phyloP scores from a whole-genome alignment of 1,284 basidiomycete species.

The Ganoderma boninense region DNA sequence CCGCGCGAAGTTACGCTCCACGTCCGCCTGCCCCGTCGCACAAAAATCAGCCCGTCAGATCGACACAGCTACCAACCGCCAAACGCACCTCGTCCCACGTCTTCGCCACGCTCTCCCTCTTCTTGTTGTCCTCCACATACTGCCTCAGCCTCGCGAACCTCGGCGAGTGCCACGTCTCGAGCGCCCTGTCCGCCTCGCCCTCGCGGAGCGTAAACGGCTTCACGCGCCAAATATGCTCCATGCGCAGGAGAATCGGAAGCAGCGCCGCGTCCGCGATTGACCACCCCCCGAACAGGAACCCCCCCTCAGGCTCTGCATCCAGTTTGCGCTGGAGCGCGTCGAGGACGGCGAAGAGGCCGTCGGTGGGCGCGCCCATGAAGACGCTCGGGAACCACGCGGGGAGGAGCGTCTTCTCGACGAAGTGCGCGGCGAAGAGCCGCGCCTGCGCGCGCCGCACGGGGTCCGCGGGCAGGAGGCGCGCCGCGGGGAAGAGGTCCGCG shows the following conservation, averaged over 20 bases:
- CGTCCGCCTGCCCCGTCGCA: neutral
- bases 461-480: conserved; percentile 57
- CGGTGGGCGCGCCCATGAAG: conserved; percentile 48
- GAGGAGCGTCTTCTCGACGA: conserved; percentile 53
- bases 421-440: conserved; percentile 67
- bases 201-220: neutral
- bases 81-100: conserved; percentile 21
- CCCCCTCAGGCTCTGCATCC: too few relatives aligned
- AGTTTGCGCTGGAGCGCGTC: conserved; percentile 44
- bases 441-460: conserved; percentile 58
- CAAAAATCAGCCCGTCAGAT: neutral
- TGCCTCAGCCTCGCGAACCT: conserved; percentile 10
- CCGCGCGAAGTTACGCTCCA: neutral
- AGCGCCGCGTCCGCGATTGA: conserved; percentile 59
- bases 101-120: conserved; percentile 8
- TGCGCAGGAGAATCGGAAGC: conserved; percentile 3
- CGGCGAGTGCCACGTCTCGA: neutral
- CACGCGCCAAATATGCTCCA: neutral
- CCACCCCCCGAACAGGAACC: conserved; percentile 43
- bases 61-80: neutral
- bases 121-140: conserved; percentile 14
- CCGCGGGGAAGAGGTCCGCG: conserved; percentile 58
- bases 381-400: conserved; percentile 41
- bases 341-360: conserved; percentile 47
- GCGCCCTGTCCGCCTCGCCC: neutral